Evolutionary conservation across 2,329 filamentous ascomycete species (phyloP).

Genomic region (Plectosphaerella sp.): DNA sequence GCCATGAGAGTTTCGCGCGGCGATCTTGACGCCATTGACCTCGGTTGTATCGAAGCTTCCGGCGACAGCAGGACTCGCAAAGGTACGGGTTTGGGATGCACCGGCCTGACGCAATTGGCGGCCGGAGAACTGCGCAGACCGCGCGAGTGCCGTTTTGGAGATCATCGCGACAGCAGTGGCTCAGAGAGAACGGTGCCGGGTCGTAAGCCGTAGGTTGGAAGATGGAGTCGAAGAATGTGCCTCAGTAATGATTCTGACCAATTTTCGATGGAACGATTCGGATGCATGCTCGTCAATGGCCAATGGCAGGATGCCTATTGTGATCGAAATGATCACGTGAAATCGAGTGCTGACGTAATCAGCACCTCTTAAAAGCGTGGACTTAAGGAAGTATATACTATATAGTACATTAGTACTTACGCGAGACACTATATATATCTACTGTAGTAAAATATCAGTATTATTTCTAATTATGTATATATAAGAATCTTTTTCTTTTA

Average conservation of each 20-base stretch:
- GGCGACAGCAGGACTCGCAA: constrained; percentile 55
- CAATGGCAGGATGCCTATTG: constrained; percentile 2
- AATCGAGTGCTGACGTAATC: too few relatives aligned
- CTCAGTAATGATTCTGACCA: constrained; percentile 13
- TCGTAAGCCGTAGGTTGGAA: constrained; percentile 13
- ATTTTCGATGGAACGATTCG: constrained; percentile 14
- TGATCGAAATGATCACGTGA: too few relatives aligned
- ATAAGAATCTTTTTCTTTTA: too few relatives aligned
- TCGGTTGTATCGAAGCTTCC: constrained; percentile 87
- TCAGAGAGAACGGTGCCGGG: constrained; percentile 43
- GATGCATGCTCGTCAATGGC: constrained; percentile 2
- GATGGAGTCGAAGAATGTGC: constrained; percentile 14
- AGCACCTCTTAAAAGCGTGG: too few relatives aligned
- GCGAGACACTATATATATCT: too few relatives aligned
- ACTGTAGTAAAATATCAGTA: too few relatives aligned
- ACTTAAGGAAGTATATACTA: too few relatives aligned
- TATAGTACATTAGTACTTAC: too few relatives aligned
- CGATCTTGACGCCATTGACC: constrained; percentile 84
- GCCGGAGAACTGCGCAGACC: constrained; percentile 53
- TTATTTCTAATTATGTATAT: too few relatives aligned
- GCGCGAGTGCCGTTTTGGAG: constrained; percentile 56
- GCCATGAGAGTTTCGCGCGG: constrained; percentile 82
- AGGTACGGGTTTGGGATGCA: constrained; percentile 45
- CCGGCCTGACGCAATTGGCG: constrained; percentile 54
- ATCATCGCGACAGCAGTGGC: constrained; percentile 57